Base-by-base conservation (phyloP, 257 asterid genomes). In the Cinchona pubescens region DNA sequence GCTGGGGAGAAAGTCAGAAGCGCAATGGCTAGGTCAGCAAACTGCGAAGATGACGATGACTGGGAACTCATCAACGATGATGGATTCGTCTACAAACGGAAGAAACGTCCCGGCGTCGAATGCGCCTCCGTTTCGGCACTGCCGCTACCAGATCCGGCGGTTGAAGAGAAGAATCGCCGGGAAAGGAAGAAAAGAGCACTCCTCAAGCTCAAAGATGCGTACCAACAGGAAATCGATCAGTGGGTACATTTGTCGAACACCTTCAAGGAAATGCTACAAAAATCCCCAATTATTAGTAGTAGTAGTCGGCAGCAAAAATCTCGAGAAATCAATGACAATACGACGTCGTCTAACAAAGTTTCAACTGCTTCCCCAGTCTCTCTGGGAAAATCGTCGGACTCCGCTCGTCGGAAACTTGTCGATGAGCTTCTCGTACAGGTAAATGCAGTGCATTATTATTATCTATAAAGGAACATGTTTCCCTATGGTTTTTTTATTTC, bases 201-300 rank as follows among this genome's bases (percentile, higher is more conserved):
- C 40, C 59, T 88, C 53, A 91, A 90, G 85, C 81, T 91, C 85
- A 86, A 76, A 67, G 85, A 81, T 0, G 86, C 61, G 78, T 88
- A 87, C 43, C 51, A 42, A 45, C 70, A 38, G 2, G 98, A 93
- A 86, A 87, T 93, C 55, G 75, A 75, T 45, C 91, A 77, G 58
- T 91, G 98, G 98, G 94, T 88, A 74, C 92, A 81, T 83, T 82
- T 88, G 77, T 90, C 96, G 81, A 93, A 82, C 88, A 81, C 82
- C 9, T 80, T 91, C 72, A 82, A 61, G 76, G 82, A 73, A 38
- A 84, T 87, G 93, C 87, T 82, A 75, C 72, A 73, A 58, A 85
- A 60, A 67, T 80, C 86, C 62, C 66, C 19, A 49, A 18, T 73
- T 66, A 82, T 76, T 46, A 15, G 23, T 16, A 72, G 40, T 66